Percentiles rank a stretch among this genome's conserved stretches.
phyloP scores from a whole-genome alignment of 2,329 filamentous ascomycete species.

The Xylariomycetidae sp. region DNA sequence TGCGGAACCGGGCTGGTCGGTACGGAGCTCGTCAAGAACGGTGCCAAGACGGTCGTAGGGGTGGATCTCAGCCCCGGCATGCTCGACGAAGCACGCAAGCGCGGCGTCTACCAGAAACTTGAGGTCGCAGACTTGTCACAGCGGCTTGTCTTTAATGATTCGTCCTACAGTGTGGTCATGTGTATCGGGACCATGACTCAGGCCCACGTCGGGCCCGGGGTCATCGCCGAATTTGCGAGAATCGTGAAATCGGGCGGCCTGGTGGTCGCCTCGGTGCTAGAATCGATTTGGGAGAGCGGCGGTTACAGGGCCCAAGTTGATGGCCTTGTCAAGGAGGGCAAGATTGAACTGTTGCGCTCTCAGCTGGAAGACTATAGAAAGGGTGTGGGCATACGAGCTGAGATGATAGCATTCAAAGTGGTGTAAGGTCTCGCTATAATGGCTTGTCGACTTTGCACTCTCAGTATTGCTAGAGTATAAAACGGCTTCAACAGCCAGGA shows the following conservation, averaged over 20 bases:
- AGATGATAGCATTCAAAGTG: constrained; percentile 1
- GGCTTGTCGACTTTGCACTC: too few species aligned
- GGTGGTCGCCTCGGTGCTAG: constrained; percentile 46
- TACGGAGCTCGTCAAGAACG: constrained; percentile 37
- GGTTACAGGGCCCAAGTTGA: constrained; percentile 44
- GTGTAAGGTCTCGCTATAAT: not conserved
- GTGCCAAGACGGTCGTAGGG: constrained; percentile 44
- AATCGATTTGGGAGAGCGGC: constrained; percentile 42
- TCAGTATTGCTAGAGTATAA: too few species aligned
- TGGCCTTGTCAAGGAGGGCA: constrained; percentile 23
- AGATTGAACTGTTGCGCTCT: constrained; percentile 3
- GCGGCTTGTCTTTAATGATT: constrained; percentile 33
- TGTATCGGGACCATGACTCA: constrained; percentile 53
- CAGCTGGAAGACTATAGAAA: constrained; percentile 5
- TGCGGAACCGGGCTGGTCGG: constrained; percentile 53
- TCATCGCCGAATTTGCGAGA: constrained; percentile 45
- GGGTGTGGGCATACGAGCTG: constrained; percentile 1
- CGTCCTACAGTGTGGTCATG: constrained; percentile 44
- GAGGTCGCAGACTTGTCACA: constrained; percentile 42
- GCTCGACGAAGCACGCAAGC: constrained; percentile 46
- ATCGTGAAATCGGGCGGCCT: constrained; percentile 42
- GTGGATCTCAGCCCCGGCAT: constrained; percentile 49
- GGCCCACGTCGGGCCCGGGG: constrained; percentile 48
- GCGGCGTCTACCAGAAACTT: constrained; percentile 42
- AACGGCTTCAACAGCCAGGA: too few species aligned